These are phyloP conservation scores for Pulveroboletus sp. DNA, from an alignment of 768 basidiomycete species.

Conservation along the genomic window DNA sequence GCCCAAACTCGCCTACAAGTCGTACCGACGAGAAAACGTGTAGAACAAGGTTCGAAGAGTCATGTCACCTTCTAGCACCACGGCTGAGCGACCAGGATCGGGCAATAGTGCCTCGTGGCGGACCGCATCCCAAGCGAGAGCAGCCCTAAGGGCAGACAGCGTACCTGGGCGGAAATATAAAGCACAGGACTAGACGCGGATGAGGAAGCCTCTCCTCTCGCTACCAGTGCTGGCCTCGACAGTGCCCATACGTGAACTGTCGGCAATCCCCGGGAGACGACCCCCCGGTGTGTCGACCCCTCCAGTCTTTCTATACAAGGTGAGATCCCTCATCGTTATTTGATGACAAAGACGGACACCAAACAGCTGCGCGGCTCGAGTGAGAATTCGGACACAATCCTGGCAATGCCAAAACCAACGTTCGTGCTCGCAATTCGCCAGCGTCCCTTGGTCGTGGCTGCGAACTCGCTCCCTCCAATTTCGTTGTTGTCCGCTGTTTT, in stretches of 20 bases:
- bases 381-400: constrained; percentile 11
- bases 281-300: constrained; percentile 12
- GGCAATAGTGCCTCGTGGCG: constrained; percentile 9
- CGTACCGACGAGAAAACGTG: constrained; percentile 5
- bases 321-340: constrained; percentile 1
- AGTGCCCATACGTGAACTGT: background rate
- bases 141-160: background rate
- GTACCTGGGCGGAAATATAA: constrained; percentile 18
- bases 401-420: constrained; percentile 17
- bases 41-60: constrained; percentile 12
- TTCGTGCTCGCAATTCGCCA: constrained; percentile 23
- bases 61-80: constrained; percentile 6
- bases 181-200: constrained; percentile 3
- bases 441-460: constrained; percentile 1
- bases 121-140: background rate
- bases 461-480: constrained; percentile 11
- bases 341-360: background rate
- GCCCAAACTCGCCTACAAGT: too few species aligned
- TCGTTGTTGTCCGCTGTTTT: constrained; percentile 18
- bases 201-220: background rate
- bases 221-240: too few species aligned
- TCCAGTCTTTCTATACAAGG: constrained; percentile 9
- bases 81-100: constrained; percentile 12
- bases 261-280: constrained; percentile 16
- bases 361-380: background rate